Evolutionary conservation across 306 rosid species (phyloP).

Genomic region (Betula pendula): DNA sequence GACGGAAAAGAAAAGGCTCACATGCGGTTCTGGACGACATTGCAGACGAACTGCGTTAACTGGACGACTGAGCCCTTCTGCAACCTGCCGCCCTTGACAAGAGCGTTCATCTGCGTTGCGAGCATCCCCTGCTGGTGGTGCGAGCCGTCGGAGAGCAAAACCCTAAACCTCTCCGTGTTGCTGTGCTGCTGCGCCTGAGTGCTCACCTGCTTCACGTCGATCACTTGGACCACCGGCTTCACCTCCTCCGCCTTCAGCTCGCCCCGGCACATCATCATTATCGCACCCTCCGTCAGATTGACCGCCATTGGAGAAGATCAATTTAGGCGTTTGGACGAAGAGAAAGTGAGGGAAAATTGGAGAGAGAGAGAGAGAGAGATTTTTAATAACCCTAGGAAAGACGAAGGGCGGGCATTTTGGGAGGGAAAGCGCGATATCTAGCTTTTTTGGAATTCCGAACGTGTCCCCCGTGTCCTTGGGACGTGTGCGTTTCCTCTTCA

Average conservation of each 20-base stretch:
- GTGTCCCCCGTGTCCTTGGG: conserved; percentile 14
- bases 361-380: neutral
- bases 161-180: conserved; percentile 55
- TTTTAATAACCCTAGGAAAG: conserved; percentile 49
- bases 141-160: conserved; percentile 68
- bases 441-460: conserved; percentile 14
- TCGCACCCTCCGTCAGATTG: conserved; percentile 59
- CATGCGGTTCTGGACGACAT: conserved; percentile 67
- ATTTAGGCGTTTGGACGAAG: neutral
- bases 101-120: conserved; percentile 57
- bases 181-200: conserved; percentile 39
- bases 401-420: conserved; percentile 42
- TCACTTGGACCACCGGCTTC: conserved; percentile 68
- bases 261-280: conserved; percentile 44
- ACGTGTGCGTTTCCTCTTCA: no score
- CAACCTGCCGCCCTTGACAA: conserved; percentile 49
- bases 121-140: conserved; percentile 75
- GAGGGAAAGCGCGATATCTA: conserved; percentile 40
- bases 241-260: conserved; percentile 27
- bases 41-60: conserved; percentile 51
- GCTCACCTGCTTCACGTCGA: conserved; percentile 54
- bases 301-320: conserved; percentile 32
- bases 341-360: conserved; percentile 3
- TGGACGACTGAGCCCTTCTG: conserved; percentile 65
- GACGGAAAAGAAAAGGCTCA: conserved; percentile 23